Evolutionary conservation across 148 eudicot species (phyloP), one percentile per base, ranked within the genome.

Genomic region (Pharnaceum exiguum): DNA sequence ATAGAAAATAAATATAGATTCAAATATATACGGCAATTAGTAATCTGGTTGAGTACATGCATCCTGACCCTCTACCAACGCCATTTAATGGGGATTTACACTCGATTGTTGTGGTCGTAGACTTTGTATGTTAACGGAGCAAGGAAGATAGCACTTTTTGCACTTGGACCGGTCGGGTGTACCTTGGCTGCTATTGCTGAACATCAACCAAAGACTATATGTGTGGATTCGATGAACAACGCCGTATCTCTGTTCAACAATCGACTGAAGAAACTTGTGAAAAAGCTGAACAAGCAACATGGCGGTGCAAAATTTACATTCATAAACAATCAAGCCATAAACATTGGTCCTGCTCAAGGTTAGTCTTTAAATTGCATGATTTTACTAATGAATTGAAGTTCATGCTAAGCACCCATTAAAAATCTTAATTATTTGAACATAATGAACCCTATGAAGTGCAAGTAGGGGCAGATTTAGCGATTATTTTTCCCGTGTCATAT

Each of bases 111-210:
- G 5, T 15, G 0, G 1, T 19, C 55, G 16, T 30, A 71, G 75
- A 26, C 2, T 21, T 61, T 72, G 59, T 50, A 72, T 28, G 11
- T 35, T 16, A 25, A 6, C 27, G 76, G 72, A 42, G 76, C 76
- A 26, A 61, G 76, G n/a, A 72, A 61, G 59, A 36, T 66, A 1
- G 76, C 64, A 2, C 27, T 72, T 2, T 72, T 39, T 10, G 76
- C 67, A 38, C 24, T 72, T 26, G 72, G 68, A 5, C 48, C 15
- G 0, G 9, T 72, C 33, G 76, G 76, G 25, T 72, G 76, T 30
- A 21, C 48, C 24, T 29, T 62, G 16, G 67, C 59, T 6, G 63
- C 46, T 53, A 19, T 59, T 0, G 11, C 11, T 1, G 10, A 12
- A 2, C 6, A 10, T 32, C 62, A 29, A 4, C 51, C 35, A 1